Percentiles rank a stretch among this genome's conserved stretches.
These are phyloP conservation scores for Saccharomyces paradoxus DNA, from an alignment of 805 yeast genomes.

Conservation along the genomic window DNA sequence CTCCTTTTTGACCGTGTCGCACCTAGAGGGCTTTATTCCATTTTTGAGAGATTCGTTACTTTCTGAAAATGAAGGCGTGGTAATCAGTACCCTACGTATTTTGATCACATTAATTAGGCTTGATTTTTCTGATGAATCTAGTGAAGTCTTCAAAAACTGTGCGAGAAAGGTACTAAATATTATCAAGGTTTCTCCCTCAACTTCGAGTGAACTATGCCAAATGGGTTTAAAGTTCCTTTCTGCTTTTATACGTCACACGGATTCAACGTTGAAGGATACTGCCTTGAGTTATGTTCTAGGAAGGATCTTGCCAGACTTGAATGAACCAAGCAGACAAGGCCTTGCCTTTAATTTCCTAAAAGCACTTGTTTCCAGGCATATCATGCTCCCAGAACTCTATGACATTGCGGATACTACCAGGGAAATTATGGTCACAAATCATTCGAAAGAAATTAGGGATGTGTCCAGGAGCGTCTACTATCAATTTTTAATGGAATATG, in stretches of 20 bases:
- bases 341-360: conserved; percentile 78
- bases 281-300: conserved; percentile 68
- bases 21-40: conserved; percentile 69
- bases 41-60: conserved; percentile 50
- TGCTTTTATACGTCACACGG: conserved; percentile 60
- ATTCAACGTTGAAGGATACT: conserved; percentile 55
- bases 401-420: conserved; percentile 78
- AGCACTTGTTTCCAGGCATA: conserved; percentile 64
- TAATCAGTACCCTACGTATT: conserved; percentile 56
- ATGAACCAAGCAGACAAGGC: conserved; percentile 83
- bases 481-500: conserved; percentile 86
- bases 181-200: conserved; percentile 67
- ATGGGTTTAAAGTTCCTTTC: conserved; percentile 68
- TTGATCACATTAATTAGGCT: conserved; percentile 52
- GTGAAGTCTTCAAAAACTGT: conserved; percentile 45
- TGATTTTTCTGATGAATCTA: conserved; percentile 46
- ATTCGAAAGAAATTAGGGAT: conserved; percentile 71
- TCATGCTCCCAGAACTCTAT: conserved; percentile 79
- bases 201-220: conserved; percentile 74
- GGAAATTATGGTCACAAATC: conserved; percentile 83
- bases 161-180: conserved; percentile 54
- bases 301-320: conserved; percentile 74
- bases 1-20: conserved; percentile 47
- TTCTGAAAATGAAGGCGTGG: conserved; percentile 71
- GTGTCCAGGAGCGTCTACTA: conserved; percentile 75